Evolutionary conservation across 2,329 filamentous ascomycete species (phyloP), one percentile per base, ranked within the genome.

Genomic region (Elsinoe batatas): DNA sequence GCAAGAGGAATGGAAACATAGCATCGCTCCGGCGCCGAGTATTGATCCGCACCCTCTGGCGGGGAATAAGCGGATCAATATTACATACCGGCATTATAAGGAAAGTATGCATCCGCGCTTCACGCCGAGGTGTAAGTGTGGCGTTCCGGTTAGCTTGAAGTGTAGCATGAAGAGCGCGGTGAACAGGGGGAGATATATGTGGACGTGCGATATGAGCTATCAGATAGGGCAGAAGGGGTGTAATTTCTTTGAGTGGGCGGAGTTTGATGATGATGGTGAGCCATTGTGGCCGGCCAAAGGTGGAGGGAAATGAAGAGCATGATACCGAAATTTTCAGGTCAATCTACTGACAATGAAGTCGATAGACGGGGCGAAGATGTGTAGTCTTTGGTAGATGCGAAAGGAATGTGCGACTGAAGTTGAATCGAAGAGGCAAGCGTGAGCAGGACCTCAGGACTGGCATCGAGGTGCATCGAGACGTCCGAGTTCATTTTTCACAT

Each of bases 1-100:
- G 88, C 91, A 97, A 66, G 91, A 97, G 66, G 85, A 87, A 66
- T 97, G 90, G 90, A 97, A 96, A 69, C 93, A 98, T 69, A 80
- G 81, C 61, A 87, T 98, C 42, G 77, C 83, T 0, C 87, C 90
- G 0, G 84, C 87, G 0, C 76, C 78, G 49, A 81, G 84, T 3
- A 87, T 97, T 57, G 85, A 90, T 59, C 88, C 89, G 1, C 93
- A 98, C 68, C 88, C 91, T 0, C 68, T 95, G 1, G 80, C 91
- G 0, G 85, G 85, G 0, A 90, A 83, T 62, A 84, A 82, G 60
- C 79, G 93, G 38, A 91, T 98, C 63, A 97, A 97, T 66, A 80
- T 98, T 67, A 98, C 93, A 0, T 98, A 96, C 69, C 83, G 93
- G 5, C 84, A 88, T 71, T 97, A 95, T 69, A 84, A 86, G 46